A percentile compares a stretch with the other conserved stretches of the same genome.
Conservation (phyloP, 2,329 filamentous ascomycete species). For the Apiospora pterosperma region DNA sequence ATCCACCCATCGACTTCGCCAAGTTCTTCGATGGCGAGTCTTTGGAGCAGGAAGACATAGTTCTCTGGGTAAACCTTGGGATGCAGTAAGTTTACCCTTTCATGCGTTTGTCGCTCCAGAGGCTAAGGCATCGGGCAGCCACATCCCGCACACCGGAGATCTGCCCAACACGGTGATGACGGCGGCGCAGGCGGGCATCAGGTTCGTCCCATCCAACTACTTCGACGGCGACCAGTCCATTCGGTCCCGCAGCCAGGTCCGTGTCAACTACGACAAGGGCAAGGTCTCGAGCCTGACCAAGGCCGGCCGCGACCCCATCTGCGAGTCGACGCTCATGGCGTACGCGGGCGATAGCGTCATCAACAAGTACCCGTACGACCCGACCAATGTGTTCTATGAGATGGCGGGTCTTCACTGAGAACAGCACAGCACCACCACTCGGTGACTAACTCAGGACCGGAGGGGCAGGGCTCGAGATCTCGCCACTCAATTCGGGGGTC, state of each 20-base stretch:
- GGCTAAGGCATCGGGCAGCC: too few species aligned
- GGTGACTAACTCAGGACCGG: background rate
- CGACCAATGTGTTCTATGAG: background rate
- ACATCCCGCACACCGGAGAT: conserved; percentile 38
- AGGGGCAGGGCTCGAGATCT: too few species aligned
- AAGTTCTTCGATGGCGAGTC: conserved; percentile 22
- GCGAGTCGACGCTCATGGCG: background rate
- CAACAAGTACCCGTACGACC: background rate
- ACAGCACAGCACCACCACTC: background rate
- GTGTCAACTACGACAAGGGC: background rate
- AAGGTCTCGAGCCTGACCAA: background rate
- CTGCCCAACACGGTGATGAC: conserved; percentile 42
- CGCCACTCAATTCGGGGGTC: background rate
- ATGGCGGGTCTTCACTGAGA: background rate
- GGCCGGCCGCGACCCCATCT: background rate
- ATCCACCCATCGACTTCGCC: conserved; percentile 38
- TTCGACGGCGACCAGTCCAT: conserved; percentile 14
- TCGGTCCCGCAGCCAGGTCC: background rate
- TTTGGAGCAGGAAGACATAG: conserved; percentile 19
- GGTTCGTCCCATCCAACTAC: conserved; percentile 35
- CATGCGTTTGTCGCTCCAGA: background rate
- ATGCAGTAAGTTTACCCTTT: conserved; percentile 7
- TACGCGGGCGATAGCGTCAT: background rate
- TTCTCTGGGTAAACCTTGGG: conserved; percentile 16
- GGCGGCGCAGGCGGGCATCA: conserved; percentile 33